Percentiles rank a stretch among this genome's conserved stretches.
phyloP scores from a whole-genome alignment of 2,329 filamentous ascomycete species.

The Zasmidium citrigriseum region DNA sequence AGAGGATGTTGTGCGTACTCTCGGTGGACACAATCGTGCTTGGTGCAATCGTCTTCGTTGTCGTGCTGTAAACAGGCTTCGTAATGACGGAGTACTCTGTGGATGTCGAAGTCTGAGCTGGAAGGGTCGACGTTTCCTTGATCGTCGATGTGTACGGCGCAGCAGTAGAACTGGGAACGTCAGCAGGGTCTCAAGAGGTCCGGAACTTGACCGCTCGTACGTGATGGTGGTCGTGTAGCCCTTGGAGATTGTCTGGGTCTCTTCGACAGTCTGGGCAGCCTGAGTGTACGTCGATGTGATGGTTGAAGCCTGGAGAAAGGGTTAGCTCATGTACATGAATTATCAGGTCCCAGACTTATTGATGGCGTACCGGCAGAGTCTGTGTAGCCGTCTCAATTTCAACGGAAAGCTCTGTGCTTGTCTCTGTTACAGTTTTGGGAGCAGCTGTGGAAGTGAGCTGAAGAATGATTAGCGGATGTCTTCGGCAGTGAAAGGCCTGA shows the following conservation, averaged over 20 bases:
- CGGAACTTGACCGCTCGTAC: background rate
- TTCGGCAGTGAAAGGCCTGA: background rate
- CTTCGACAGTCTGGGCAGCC: background rate
- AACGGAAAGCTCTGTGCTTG: background rate
- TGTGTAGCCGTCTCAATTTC: background rate
- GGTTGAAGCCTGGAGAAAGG: background rate
- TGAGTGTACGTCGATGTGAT: background rate
- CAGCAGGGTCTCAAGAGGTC: background rate
- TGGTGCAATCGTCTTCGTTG: background rate
- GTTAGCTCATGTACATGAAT: background rate
- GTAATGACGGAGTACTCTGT: background rate
- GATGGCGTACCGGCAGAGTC: background rate
- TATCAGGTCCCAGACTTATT: too few species aligned
- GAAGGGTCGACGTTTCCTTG: slow-evolving; percentile 1
- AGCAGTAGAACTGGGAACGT: background rate
- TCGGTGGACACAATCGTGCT: background rate
- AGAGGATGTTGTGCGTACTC: too few species aligned
- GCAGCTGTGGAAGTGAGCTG: background rate
- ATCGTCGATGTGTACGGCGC: background rate
- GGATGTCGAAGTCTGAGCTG: background rate
- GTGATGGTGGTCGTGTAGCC: slow-evolving; percentile 3
- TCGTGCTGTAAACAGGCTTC: background rate
- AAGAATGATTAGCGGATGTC: background rate
- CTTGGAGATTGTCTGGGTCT: background rate
- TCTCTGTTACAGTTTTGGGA: background rate